Base-by-base conservation (phyloP, 306 rosid species). In the Cicer yamashitae region DNA sequence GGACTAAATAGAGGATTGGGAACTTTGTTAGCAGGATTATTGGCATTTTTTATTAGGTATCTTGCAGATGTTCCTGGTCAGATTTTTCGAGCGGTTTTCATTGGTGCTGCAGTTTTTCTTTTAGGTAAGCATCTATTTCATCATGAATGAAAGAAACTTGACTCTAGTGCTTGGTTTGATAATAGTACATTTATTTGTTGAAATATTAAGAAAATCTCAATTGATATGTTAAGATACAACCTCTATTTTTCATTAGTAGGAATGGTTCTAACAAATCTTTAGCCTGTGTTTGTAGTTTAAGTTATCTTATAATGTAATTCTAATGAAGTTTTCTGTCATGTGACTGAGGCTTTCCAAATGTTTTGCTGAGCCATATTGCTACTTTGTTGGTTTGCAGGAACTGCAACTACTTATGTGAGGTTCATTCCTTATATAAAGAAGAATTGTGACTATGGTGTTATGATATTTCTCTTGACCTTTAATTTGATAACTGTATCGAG, bases 1-100 rank as follows among this genome's bases (percentile, higher is more conserved):
- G 98, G 98, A 46, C 87, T 94, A 6, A 94, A 94, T 65, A 88
- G 98, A 88, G 98, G 96, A 78, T 45, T 94, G 9, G 98, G 98
- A 77, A 91, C 98, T 5, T 64, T 88, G 7, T 34, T 94, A 45
- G 98, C 97, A 6, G 97, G 96, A 76, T 87, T 83, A 60, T 77
- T 91, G 82, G 96, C 97, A 25, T 90, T 91, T 69, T 79, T 94
- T 39, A 77, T 90, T 3, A 87, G 84, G 83, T 88, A 71, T 79
- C 68, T 91, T 71, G 89, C 94, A 17, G 78, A 82, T 71, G 51
- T 60, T 15, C 72, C 90, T 1, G 90, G 88, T 46, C 78, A 44
- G 39, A 71, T 80, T 80, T 87, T 63, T 73, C 79, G 70, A 76
- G 97, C 96, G n/a, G 41, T 86, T 73, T 88, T 89, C 83, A 90